Base-by-base conservation (phyloP, 148 eudicot species). In the Simmondsia chinensis region DNA sequence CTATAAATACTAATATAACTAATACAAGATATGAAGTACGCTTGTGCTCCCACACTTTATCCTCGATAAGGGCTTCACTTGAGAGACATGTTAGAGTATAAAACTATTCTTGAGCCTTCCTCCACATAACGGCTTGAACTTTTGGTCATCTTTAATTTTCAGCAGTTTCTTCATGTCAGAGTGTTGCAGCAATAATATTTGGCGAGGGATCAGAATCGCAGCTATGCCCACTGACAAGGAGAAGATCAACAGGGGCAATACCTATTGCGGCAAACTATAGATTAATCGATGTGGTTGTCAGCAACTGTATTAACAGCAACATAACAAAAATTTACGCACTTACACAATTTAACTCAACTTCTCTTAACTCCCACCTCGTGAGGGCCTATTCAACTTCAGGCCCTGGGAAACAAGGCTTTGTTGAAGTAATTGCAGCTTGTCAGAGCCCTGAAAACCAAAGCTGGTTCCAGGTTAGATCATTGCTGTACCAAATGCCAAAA, bases 291-390 rank as follows among this genome's bases (percentile, higher is more conserved):
- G 84, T 66, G 43, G 87, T 76, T 37, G 71, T 82, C 8, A 87
- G 84, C 80, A 87, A 87, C 67, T 87, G 96, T 65, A 82, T 87
- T 32, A 69, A 79, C 39, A 87, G 87, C 57, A 71, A 74, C 57
- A 76, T 87, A 42, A 63, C 63, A 44, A 87, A 71, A 40, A 73
- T 87, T 23, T 87, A 73, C 56, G 96, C 93, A 20, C 65, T 82
- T 30, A 79, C 96, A 20, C 96, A 87, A 33, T 73, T 65, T 33
- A 86, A 81, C 56, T 87, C 96, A 23, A 69, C 87, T 43, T 73
- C 93, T 39, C 83, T 87, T 3, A 87, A 87, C 50, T 64, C 93
- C 33, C 96, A 87, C 63, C 87, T 87, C 25, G 63, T 74, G 23
- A 63, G 74, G 58, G 83, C 96, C 38, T 87, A 82, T 48, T 68